A percentile compares a stretch with the other conserved stretches of the same genome.
Conservation (phyloP, 2,329 filamentous ascomycete species). For the Penicillium sp. region DNA sequence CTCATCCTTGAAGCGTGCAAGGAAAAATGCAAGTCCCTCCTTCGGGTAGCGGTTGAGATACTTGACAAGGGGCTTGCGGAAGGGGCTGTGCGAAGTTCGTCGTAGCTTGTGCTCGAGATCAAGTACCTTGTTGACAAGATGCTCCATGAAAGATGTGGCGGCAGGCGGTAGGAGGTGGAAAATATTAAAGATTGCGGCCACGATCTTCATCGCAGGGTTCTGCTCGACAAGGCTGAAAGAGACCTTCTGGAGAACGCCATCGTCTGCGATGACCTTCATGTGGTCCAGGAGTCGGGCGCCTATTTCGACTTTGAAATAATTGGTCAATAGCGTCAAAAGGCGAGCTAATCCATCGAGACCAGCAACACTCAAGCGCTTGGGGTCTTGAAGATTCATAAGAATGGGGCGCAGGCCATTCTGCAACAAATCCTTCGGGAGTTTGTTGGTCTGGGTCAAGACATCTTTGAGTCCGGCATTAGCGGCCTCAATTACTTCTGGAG, state of each 20-base stretch:
- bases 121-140: slow-evolving; percentile 86
- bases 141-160: slow-evolving; percentile 87
- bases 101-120: slow-evolving; percentile 84
- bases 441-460: slow-evolving; percentile 84
- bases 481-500: slow-evolving; percentile 87
- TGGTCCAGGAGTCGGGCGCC: slow-evolving; percentile 91
- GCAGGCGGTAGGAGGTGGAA: slow-evolving; percentile 93
- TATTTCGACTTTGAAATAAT: slow-evolving; percentile 99
- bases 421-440: slow-evolving; percentile 91
- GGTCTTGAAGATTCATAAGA: slow-evolving; percentile 93
- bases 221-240: slow-evolving; percentile 96
- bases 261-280: slow-evolving; percentile 86
- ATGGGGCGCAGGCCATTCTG: slow-evolving; percentile 94
- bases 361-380: slow-evolving; percentile 84
- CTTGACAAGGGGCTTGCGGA: slow-evolving; percentile 85
- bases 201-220: slow-evolving; percentile 88
- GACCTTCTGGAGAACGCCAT: slow-evolving; percentile 78
- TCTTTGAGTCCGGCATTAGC: slow-evolving; percentile 89
- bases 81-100: slow-evolving; percentile 87
- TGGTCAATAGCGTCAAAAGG: slow-evolving; percentile 87
- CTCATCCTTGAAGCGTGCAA: slow-evolving; percentile 78
- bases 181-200: slow-evolving; percentile 92
- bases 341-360: slow-evolving; percentile 90
- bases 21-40: slow-evolving; percentile 81
- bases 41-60: slow-evolving; percentile 92